A percentile compares a stretch with the other conserved stretches of the same genome.
These are phyloP conservation scores for Tothia fuscella DNA, from an alignment of 2,329 filamentous ascomycete genomes.

Conservation along the genomic window DNA sequence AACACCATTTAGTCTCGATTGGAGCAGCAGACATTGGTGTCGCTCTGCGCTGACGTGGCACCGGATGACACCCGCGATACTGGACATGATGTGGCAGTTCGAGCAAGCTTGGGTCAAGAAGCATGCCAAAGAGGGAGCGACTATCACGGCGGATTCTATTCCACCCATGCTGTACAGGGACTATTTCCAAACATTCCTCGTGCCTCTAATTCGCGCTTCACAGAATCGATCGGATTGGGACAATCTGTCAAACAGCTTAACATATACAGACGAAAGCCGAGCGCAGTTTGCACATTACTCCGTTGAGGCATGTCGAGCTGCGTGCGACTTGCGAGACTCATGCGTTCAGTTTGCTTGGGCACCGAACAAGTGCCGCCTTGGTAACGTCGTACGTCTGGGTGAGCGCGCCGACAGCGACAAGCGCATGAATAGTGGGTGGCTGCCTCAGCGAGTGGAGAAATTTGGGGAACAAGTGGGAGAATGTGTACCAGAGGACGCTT, in stretches of 20 bases:
- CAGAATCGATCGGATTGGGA: constrained; percentile 11
- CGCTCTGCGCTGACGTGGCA: constrained; percentile 29
- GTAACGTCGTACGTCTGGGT: constrained; percentile 3
- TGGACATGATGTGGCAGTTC: constrained; percentile 20
- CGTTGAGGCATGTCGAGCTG: constrained; percentile 6
- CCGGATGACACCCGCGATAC: constrained; percentile 17
- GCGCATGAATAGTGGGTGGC: constrained; percentile 9
- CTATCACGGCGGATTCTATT: background rate
- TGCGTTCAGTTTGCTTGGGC: constrained; percentile 10
- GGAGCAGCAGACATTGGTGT: constrained; percentile 30
- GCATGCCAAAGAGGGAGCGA: background rate
- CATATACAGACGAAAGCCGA: background rate
- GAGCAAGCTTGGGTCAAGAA: constrained; percentile 21
- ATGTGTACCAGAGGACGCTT: constrained; percentile 1
- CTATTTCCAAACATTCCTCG: constrained; percentile 10
- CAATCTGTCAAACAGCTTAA: constrained; percentile 7
- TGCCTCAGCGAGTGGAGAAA: constrained; percentile 8
- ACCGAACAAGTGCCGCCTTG: constrained; percentile 11
- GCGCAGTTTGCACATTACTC: constrained; percentile 8
- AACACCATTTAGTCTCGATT: constrained; percentile 28
- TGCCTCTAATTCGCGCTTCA: constrained; percentile 1
- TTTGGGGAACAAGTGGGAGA: constrained; percentile 6
- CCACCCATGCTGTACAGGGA: constrained; percentile 10
- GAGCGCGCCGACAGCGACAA: constrained; percentile 3
- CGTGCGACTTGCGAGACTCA: constrained; percentile 7